phyloP scores from a whole-genome alignment of 768 basidiomycete genomes.

The Amanita rimosa region DNA sequence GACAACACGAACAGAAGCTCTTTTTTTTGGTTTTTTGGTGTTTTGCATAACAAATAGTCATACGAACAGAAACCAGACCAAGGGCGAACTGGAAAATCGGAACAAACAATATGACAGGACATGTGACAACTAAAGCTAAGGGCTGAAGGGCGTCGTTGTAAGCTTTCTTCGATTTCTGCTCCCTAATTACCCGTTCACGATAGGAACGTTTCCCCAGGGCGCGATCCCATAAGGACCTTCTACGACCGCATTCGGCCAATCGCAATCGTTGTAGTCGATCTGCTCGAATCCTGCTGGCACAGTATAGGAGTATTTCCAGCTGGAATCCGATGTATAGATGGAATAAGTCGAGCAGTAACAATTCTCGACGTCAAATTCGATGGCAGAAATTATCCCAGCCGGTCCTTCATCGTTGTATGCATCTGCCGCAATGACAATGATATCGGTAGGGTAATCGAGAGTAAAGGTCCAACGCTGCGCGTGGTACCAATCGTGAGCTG shows the following conservation, averaged over 20 bases:
- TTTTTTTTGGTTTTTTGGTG: no score
- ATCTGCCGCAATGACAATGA: background rate
- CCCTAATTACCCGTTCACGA: background rate
- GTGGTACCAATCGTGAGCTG: background rate
- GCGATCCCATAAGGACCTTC: background rate
- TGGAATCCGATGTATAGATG: background rate
- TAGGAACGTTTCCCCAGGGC: background rate
- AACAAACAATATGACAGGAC: no score
- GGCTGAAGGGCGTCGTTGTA: no score
- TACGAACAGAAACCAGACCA: no score
- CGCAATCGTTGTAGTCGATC: background rate
- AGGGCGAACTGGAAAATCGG: no score
- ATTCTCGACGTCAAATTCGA: background rate
- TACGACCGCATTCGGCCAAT: background rate
- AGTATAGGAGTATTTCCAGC: background rate
- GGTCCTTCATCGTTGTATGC: background rate
- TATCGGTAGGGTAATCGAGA: background rate
- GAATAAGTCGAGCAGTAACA: background rate
- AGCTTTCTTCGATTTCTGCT: no score
- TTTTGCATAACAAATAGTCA: no score
- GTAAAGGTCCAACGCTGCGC: background rate
- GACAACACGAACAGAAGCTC: no score
- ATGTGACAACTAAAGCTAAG: no score
- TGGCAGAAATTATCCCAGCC: background rate
- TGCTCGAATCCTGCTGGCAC: background rate